Evolutionary conservation across 352 stramenopile species (phyloP).

Genomic region (Thraustochytrium sp.): DNA sequence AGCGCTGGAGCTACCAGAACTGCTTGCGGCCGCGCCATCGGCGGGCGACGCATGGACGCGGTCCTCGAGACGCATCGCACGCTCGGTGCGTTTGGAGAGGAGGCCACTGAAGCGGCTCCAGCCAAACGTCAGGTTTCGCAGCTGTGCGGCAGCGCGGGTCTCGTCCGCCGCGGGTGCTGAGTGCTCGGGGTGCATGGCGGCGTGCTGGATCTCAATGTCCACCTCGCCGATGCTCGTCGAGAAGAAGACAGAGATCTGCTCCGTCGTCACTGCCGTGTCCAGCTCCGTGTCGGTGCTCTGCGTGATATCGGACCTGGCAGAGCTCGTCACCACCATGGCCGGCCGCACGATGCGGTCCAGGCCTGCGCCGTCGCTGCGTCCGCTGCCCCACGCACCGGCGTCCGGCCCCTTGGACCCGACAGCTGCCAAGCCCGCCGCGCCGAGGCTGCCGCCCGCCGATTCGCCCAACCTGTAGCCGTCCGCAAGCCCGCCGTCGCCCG

Average conservation of each 20-base stretch:
- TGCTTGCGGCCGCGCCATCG: too few species aligned
- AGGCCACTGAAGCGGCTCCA: neutral
- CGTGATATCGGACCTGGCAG: neutral
- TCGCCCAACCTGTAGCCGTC: too few species aligned
- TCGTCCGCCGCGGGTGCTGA: neutral
- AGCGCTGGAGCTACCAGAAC: neutral
- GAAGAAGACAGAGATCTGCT: conserved; percentile 28
- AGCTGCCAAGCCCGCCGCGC: too few species aligned
- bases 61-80: neutral
- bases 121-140: neutral
- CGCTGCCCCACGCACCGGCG: too few species aligned
- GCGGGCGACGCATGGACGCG: neutral
- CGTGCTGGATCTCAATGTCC: neutral
- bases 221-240: neutral
- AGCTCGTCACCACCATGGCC: neutral
- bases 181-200: neutral
- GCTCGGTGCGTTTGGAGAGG: neutral
- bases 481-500: too few species aligned
- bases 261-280: neutral
- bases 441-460: too few species aligned
- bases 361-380: too few species aligned
- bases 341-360: too few species aligned
- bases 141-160: neutral
- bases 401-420: too few species aligned
- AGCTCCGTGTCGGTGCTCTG: neutral